Evolutionary conservation across 495 filamentous ascomycete genomes (phyloP).

Genomic region (Amniculicola lignicola): DNA sequence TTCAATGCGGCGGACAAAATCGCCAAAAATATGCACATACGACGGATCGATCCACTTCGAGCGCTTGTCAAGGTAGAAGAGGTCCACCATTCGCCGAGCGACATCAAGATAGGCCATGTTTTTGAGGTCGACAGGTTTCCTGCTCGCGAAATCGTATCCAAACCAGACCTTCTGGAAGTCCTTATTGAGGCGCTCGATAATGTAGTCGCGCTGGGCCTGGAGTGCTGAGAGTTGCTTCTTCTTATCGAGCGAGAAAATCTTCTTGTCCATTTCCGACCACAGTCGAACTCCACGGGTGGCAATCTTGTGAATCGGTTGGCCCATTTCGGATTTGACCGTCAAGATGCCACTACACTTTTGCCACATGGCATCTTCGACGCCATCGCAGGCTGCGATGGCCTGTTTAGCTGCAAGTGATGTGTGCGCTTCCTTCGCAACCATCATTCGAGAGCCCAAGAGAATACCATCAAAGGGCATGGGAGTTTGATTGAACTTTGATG

Average conservation of each 20-base stretch:
- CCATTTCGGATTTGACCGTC: conserved; percentile 47
- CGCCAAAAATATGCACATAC: conserved; percentile 35
- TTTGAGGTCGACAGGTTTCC: conserved; percentile 37
- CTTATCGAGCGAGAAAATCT: conserved; percentile 39
- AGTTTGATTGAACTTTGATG: conserved; percentile 42
- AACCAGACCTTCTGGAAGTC: conserved; percentile 48
- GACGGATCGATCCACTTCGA: conserved; percentile 44
- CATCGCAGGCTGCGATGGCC: conserved; percentile 37
- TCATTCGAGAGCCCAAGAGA: conserved; percentile 50
- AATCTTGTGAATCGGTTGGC: conserved; percentile 47
- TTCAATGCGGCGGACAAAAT: conserved; percentile 37
- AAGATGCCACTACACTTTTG: conserved; percentile 42
- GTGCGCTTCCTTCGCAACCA: conserved; percentile 49
- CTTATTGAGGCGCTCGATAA: conserved; percentile 40
- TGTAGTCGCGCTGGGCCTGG: conserved; percentile 30
- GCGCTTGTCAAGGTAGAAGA: conserved; percentile 44
- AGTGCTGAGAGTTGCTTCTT: conserved; percentile 37
- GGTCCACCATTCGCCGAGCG: conserved; percentile 35
- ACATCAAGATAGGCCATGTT: conserved; percentile 47
- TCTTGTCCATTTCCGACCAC: conserved; percentile 45
- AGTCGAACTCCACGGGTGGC: conserved; percentile 43
- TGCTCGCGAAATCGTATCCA: conserved; percentile 31
- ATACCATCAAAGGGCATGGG: conserved; percentile 52
- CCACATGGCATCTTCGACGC: conserved; percentile 40
- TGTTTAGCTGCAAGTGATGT: conserved; percentile 39